phyloP scores from a whole-genome alignment of 176 grass and related monocot genomes.

The Oryza rufipogon region DNA sequence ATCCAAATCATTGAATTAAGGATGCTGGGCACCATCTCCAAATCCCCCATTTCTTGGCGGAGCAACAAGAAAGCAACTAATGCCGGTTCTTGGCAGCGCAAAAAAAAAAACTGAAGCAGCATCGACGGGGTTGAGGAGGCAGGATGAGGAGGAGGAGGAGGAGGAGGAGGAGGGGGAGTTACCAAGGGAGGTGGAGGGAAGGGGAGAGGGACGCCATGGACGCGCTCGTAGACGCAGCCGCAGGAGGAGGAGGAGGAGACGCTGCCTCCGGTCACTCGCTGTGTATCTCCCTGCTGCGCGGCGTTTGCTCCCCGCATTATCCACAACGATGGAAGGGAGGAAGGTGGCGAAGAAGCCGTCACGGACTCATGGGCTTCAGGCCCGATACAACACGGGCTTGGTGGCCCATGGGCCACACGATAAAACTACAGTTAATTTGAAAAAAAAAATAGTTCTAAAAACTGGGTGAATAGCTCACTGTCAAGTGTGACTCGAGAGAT shows the following conservation, averaged over 20 bases:
- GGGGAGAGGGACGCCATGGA: constrained; percentile 61
- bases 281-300: neutral
- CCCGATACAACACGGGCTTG: neutral
- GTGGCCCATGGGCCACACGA: neutral
- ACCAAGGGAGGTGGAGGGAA: constrained; percentile 60
- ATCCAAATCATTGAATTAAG: neutral
- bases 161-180: neutral
- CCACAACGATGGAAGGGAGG: neutral
- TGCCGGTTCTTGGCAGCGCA: neutral
- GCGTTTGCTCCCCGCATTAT: neutral
- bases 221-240: constrained; percentile 28
- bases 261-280: constrained; percentile 34
- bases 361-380: neutral
- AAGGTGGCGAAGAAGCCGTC: neutral
- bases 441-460: no score
- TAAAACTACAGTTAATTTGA: neutral
- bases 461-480: no score
- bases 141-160: neutral
- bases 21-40: neutral
- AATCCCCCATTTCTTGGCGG: neutral
- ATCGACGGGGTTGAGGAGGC: no score
- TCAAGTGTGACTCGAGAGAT: no score
- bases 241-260: neutral
- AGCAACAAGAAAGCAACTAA: constrained; percentile 10
- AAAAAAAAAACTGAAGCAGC: no score